Evolutionary conservation across 2,329 filamentous ascomycete genomes (phyloP).

Genomic region (Paecilomyces sp.): DNA sequence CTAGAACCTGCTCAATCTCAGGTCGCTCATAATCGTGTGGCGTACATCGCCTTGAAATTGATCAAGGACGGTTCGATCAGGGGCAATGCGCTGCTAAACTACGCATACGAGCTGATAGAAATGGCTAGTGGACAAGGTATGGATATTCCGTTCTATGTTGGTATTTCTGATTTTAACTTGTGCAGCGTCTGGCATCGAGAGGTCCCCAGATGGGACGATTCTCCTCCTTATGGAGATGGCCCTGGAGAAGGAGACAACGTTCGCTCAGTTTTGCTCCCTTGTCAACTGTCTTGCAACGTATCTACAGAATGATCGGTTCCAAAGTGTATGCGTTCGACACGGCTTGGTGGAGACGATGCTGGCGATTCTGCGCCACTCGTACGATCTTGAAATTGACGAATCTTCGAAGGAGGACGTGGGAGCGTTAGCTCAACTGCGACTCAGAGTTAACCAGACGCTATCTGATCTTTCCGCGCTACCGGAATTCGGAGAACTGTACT

Average conservation of each 20-base stretch:
- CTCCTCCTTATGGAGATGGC: constrained; percentile 26
- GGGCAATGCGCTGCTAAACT: constrained; percentile 26
- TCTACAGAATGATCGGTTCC: constrained; percentile 32
- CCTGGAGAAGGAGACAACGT: constrained; percentile 15
- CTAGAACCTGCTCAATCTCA: constrained; percentile 33
- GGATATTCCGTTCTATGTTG: constrained; percentile 1
- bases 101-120: constrained; percentile 34
- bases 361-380: constrained; percentile 24
- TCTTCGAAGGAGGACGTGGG: constrained; percentile 27
- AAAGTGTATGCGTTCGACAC: constrained; percentile 26
- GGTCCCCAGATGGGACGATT: constrained; percentile 28
- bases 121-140: constrained; percentile 33
- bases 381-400: constrained; percentile 16
- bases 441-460: constrained; percentile 34
- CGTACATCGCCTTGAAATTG: constrained; percentile 29
- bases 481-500: constrained; percentile 30
- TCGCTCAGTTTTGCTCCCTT: constrained; percentile 25
- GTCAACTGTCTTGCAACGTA: constrained; percentile 26
- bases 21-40: constrained; percentile 26
- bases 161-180: constrained; percentile 3
- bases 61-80: constrained; percentile 24
- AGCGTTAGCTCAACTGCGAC: constrained; percentile 24
- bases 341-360: constrained; percentile 24
- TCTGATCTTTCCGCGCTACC: constrained; percentile 33
- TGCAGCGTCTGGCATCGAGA: constrained; percentile 26